Percentiles rank a stretch among this genome's conserved stretches.
Evolutionary conservation across 1,139 yeast species (phyloP).

Genomic region (Candida sp.): DNA sequence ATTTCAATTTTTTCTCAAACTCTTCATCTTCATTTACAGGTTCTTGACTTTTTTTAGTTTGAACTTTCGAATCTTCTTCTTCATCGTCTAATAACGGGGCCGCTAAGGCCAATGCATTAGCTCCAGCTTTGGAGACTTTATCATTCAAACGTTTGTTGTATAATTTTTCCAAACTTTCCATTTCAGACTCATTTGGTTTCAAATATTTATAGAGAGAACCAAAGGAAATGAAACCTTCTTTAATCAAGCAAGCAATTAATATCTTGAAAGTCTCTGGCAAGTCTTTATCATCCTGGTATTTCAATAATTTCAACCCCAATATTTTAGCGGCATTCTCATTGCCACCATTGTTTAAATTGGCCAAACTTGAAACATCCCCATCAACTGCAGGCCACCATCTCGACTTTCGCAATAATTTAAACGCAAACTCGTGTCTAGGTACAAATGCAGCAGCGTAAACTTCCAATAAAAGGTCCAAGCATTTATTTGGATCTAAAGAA

Average conservation of each 20-base stretch:
- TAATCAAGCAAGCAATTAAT: slow-evolving; percentile 55
- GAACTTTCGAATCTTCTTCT: slow-evolving; percentile 18
- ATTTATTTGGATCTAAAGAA: slow-evolving; percentile 71
- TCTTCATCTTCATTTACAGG: slow-evolving; percentile 7
- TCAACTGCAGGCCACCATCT: slow-evolving; percentile 62
- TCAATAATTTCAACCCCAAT: slow-evolving; percentile 53
- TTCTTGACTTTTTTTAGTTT: slow-evolving; percentile 6
- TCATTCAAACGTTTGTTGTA: slow-evolving; percentile 56
- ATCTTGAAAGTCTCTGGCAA: slow-evolving; percentile 45
- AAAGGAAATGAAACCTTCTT: slow-evolving; percentile 65
- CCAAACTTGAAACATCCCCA: slow-evolving; percentile 28
- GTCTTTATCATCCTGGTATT: slow-evolving; percentile 26
- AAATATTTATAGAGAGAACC: slow-evolving; percentile 59
- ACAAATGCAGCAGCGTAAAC: slow-evolving; percentile 44
- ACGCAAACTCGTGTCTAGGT: slow-evolving; percentile 41
- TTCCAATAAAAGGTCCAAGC: slow-evolving; percentile 60
- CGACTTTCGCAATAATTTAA: slow-evolving; percentile 48
- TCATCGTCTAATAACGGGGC: slow-evolving; percentile 78
- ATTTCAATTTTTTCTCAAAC: slow-evolving; percentile 15
- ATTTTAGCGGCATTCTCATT: slow-evolving; percentile 57
- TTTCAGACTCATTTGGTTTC: slow-evolving; percentile 41
- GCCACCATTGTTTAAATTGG: slow-evolving; percentile 58
- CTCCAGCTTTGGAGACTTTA: slow-evolving; percentile 60
- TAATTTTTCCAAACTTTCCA: slow-evolving; percentile 38
- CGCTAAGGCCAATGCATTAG: slow-evolving; percentile 83